Conservation (phyloP, 495 filamentous ascomycete species). For the Neurospora sp. region DNA sequence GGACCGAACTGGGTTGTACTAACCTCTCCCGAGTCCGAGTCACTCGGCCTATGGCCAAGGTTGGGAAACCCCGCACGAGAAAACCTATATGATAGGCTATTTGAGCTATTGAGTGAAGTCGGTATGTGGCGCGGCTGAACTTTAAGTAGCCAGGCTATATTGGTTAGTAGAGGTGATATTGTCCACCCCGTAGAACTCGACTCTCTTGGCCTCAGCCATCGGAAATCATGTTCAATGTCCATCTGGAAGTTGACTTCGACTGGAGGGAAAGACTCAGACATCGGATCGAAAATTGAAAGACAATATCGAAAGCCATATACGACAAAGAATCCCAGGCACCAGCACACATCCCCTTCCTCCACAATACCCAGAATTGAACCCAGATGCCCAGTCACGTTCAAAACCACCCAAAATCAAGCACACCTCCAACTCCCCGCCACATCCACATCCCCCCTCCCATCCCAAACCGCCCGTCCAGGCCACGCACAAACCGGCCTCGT, state of each 20-base stretch:
- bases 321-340: neutral
- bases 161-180: neutral
- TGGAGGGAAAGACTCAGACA: no score
- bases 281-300: neutral
- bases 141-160: neutral
- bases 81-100: neutral
- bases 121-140: neutral
- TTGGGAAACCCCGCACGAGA: neutral
- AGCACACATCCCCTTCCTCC: neutral
- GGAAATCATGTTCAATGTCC: no score
- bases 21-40: neutral
- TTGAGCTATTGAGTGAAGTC: neutral
- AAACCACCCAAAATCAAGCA: neutral
- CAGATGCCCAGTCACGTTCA: no score
- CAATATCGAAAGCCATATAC: neutral
- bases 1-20: neutral
- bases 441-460: slow-evolving; percentile 8
- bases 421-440: slow-evolving; percentile 12
- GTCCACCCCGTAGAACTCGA: neutral
- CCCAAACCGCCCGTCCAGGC: slow-evolving; percentile 21
- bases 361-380: neutral
- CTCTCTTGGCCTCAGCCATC: neutral
- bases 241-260: no score
- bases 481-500: slow-evolving; percentile 32
- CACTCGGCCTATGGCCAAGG: neutral